Evolutionary conservation across 1,284 basidiomycete genomes (phyloP), one percentile per base, ranked within the genome.

Genomic region (Leccinum pallidistipes): DNA sequence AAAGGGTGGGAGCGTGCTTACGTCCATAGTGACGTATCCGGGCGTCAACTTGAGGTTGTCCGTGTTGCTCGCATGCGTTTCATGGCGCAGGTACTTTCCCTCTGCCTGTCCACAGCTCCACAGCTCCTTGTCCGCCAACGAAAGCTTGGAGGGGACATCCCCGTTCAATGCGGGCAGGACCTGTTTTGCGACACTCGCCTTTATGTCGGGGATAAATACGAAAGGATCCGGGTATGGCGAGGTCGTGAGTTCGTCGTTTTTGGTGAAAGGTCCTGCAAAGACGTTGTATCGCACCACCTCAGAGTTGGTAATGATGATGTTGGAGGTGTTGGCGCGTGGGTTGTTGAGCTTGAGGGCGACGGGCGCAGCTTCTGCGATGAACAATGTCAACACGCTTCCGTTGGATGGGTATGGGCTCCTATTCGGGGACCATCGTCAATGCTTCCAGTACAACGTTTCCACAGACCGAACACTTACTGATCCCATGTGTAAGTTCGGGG

Each of bases 261-360:
- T 85, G 49, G 87, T 88, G 76, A 94, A 94, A 2, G 83, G 65
- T 1, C 91, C 92, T 1, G 78, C 63, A 69, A 83, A 86, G 51
- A 95, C 72, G 68, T 92, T 86, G 76, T 88, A 94, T 53, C 92
- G 84, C 68, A 88, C 81, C 16, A 81, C 86, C 12, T 89, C 92
- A 1, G 88, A 85, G 74, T 93, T 90, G 56, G 81, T 80, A 62
- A 94, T 83, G 71, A 92, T 85, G 62, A 92, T 75, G 65, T 83
- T 86, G n/a, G 87, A 84, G 57, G 83, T 81, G 11, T 70, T 71
- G 3, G 83, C 79, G 43, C 87, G 82, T 8, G 83, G 78, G 68
- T 88, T 88, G 76, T 88, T 87, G 65, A 84, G 71, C 2, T 81
- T 72, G 43, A 89, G 79, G 16, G 81, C 83, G 52, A 78, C 74